phyloP scores from a whole-genome alignment of 805 yeast genomes.

The Yarrowia yakushimensis region DNA sequence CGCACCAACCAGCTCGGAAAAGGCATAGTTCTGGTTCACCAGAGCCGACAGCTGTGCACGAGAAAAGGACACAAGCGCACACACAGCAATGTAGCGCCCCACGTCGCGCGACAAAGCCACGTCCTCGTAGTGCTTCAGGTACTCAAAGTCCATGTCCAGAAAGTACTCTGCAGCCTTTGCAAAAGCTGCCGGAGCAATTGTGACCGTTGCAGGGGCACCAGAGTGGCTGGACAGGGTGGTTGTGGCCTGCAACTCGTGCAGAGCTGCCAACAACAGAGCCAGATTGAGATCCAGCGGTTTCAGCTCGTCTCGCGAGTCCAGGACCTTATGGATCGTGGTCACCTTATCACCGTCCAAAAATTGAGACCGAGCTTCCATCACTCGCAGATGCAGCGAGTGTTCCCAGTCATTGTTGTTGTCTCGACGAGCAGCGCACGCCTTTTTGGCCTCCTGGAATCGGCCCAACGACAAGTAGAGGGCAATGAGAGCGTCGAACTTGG shows the following conservation, averaged over 20 bases:
- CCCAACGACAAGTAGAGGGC: background rate
- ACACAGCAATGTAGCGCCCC: slow-evolving; percentile 1
- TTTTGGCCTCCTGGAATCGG: background rate
- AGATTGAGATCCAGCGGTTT: slow-evolving; percentile 2
- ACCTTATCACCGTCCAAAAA: slow-evolving; percentile 12
- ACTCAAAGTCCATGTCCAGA: slow-evolving; percentile 16
- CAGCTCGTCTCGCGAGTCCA: background rate
- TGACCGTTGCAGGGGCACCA: background rate
- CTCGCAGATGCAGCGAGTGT: slow-evolving; percentile 7
- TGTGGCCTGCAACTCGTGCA: slow-evolving; percentile 9
- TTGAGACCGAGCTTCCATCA: slow-evolving; percentile 8
- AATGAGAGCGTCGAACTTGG: background rate
- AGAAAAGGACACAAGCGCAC: background rate
- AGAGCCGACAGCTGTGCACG: slow-evolving; percentile 9
- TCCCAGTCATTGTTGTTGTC: slow-evolving; percentile 20
- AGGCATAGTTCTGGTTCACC: background rate
- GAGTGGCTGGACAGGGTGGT: background rate
- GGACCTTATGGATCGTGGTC: slow-evolving; percentile 1
- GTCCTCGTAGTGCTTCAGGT: background rate
- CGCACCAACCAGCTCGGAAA: background rate
- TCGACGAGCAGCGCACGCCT: background rate
- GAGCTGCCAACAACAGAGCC: background rate
- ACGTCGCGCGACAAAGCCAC: background rate
- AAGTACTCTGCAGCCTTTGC: slow-evolving; percentile 13
- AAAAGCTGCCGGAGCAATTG: background rate